Base-by-base conservation (phyloP, 768 basidiomycete species). In the Kwoniella shandongensis region DNA sequence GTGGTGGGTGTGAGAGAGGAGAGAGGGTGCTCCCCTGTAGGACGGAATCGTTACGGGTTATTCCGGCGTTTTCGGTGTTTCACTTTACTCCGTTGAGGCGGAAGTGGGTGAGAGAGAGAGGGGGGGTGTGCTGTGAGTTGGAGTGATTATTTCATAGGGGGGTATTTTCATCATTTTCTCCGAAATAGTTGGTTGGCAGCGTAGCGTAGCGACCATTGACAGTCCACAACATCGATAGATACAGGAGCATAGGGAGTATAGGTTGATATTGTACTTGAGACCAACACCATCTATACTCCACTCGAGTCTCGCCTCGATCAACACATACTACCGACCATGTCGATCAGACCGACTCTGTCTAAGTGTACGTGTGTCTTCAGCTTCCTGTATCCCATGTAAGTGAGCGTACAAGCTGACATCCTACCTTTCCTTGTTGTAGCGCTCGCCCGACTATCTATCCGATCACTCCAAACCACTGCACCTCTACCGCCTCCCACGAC, bases 381-480 rank as follows among this genome's bases (percentile, higher is more conserved):
- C 35, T 36, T 23, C 36, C 32, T 23, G 13, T 22, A n/a, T 40
- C 32, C 18, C 22, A 32, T 50, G 18, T 22, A n/a, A n/a, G n/a
- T n/a, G n/a, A n/a, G n/a, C n/a, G n/a, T n/a, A n/a, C n/a, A n/a
- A n/a, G 32, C 32, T 32, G 32, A 32, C 32, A 32, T 32, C 32
- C n/a, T n/a, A n/a, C n/a, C n/a, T n/a, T n/a, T n/a, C 8, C 25
- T 26, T 17, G 8, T 17, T 20, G 4, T 30, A 60, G 59, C 59
- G 17, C 44, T 60, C 51, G 47, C 52, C 6, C 46, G 59, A 41
- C 48, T 60, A 4, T 49, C 51, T 15, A 25, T 58, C 23, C 50
- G 50, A 41, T 29, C 50, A 59, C 50, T 72, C 4, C 70, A 72
- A 42, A 71, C 69, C 23, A 59, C 69, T 35, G 59, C 66, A 17